Base-by-base conservation (phyloP, 352 stramenopile genomes). In the Phytophthora quininea region DNA sequence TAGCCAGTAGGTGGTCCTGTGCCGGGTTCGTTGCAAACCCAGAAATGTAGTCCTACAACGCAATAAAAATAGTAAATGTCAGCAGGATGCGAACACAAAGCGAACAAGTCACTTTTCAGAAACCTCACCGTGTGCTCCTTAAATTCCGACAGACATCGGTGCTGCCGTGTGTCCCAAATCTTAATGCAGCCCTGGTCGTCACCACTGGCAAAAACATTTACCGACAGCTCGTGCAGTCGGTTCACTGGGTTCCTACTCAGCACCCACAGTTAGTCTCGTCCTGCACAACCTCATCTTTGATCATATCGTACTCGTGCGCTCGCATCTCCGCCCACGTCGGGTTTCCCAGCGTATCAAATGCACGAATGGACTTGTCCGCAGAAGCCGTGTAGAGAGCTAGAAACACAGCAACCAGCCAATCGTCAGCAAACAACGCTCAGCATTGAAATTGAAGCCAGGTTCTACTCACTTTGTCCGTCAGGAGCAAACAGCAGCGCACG, bases 1-100 rank as follows among this genome's bases (percentile, higher is more conserved):
- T 94, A n/a, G 93, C 87, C 15, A 98, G 72, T 12, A 98, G 69
- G 53, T 91, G 93, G 52, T 93, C 87, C 7, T 89, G 82, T 24
- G 91, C 84, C 15, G 80, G 72, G 71, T 96, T 93, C 11, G 80
- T 88, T 52, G 92, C 80, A 69, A 99, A 97, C 24, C 84, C 93
- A 33, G 93, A 98, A 63, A 98, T 98, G 67, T 96, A 98, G 72
- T 99, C 96, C 80, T 90, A 48, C 33, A 58, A 40, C 8, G 42
- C 45, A 35, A 38, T 12, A 50, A 64, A 15, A 48, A 24, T 49
- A 58, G 19, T 24, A 24, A 24, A 24, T 24, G 19, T 24, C 19
- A 24, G 19, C 19, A 24, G 19, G 62, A 48, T 15, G 40, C 27
- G 12, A 12, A 40, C 4, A 43, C 11, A 32, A 8, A 29, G 3